Conservation (phyloP, 1,139 yeast species). For the Sugiyamaella sp. region DNA sequence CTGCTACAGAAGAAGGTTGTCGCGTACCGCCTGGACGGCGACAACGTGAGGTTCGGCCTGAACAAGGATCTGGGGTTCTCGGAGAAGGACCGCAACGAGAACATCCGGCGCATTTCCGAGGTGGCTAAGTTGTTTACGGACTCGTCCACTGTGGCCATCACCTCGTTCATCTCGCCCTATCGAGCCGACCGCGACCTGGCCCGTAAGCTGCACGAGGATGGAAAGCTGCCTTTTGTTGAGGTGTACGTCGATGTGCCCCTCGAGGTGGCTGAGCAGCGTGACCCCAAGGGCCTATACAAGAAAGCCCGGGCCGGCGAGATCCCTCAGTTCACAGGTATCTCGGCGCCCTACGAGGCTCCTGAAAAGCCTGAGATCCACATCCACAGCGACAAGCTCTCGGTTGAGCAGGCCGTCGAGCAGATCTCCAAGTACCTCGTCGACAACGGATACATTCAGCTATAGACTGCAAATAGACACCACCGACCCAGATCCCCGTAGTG, state of each 20-base stretch:
- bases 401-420: constrained; percentile 78
- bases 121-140: constrained; percentile 93
- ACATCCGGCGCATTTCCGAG: constrained; percentile 91
- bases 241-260: constrained; percentile 91
- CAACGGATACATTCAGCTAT: constrained; percentile 40
- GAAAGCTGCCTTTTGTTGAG: constrained; percentile 81
- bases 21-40: constrained; percentile 92
- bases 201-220: constrained; percentile 76
- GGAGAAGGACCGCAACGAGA: constrained; percentile 90
- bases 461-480: constrained; percentile 7
- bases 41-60: constrained; percentile 89
- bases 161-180: constrained; percentile 93
- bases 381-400: constrained; percentile 66
- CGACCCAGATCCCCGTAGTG: background rate
- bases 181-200: constrained; percentile 81
- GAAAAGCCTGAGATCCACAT: constrained; percentile 79
- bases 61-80: constrained; percentile 93
- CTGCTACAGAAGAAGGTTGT: constrained; percentile 62
- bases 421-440: constrained; percentile 69
- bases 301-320: constrained; percentile 95
- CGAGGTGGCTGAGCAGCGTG: constrained; percentile 92
- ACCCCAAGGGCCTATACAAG: constrained; percentile 94
- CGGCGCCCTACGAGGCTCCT: constrained; percentile 96
- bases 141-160: constrained; percentile 78
- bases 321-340: constrained; percentile 92